These are phyloP conservation scores for Neurospora africana DNA, from an alignment of 495 filamentous ascomycete genomes.

Conservation along the genomic window DNA sequence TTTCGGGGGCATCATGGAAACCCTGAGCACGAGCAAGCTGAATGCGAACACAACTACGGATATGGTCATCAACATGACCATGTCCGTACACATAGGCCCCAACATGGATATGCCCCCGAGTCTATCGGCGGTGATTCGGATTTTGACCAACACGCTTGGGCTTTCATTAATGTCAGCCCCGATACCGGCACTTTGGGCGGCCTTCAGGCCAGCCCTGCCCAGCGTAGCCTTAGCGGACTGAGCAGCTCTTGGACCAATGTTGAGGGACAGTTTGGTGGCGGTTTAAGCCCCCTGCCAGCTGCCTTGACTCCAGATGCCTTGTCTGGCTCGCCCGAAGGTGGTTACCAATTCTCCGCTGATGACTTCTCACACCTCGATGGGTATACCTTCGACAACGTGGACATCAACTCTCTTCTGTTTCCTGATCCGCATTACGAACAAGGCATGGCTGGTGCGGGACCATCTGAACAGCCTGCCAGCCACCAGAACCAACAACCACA, in stretches of 20 bases:
- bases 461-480: not conserved
- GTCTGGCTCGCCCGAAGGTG: not conserved
- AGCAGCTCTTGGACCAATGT: not conserved
- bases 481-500: not conserved
- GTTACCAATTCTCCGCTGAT: not conserved
- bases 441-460: not conserved
- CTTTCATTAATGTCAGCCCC: not conserved
- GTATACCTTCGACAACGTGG: not conserved
- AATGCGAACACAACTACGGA: not conserved
- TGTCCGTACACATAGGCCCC: conserved; percentile 26
- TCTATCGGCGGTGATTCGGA: not conserved
- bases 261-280: conserved; percentile 1
- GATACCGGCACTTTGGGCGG: not conserved
- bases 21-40: not conserved
- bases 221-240: not conserved
- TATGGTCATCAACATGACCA: conserved; percentile 4
- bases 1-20: not conserved
- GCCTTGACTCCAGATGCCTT: not conserved
- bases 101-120: not conserved
- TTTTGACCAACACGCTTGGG: not conserved
- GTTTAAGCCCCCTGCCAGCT: not conserved
- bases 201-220: not conserved
- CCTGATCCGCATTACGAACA: not conserved
- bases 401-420: not conserved
- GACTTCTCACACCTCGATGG: not conserved